Base-by-base conservation (phyloP, 2,329 filamentous ascomycete species). In the Colletotrichum noveboracense region DNA sequence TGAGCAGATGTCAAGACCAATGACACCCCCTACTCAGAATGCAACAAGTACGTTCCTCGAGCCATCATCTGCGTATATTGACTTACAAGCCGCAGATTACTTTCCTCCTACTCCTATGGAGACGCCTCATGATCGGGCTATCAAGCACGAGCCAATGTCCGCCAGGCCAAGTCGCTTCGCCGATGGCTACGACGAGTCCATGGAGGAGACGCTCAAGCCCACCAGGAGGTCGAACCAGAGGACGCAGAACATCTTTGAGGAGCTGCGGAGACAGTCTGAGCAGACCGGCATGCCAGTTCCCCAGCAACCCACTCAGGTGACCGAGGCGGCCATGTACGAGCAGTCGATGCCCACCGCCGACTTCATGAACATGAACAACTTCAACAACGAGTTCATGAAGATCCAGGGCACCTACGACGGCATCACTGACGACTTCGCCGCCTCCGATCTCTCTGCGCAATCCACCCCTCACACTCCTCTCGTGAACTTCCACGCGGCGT, bases 61-160 rank as follows among this genome's bases (percentile, higher is more conserved):
- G 24, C 28, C 18, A 34, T 4, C 3, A 2, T 14, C 21, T 10
- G 14, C 10, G 3, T 10, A 24, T 34, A 38, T n/a, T 43, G 16
- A 61, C 80, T 80, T 58, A 86, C 78, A 24, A 24, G 16, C 28
- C 36, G 68, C 74, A 93, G 92, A 86, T 78, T 93, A 91, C 79
- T 91, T 91, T 78, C 93, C 93, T 73, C 90, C 93, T 61, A 95
- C 93, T 32, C 93, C 94, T 69, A 90, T 89, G 79, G 91, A 92
- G 68, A 94, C 92, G 24, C 93, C 93, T 58, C 88, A 89, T 77
- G 84, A 89, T 76, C 84, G 86, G 66, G 79, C 85, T 56, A 79
- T 82, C 60, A 88, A 89, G 83, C 84, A 87, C 48, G 82, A 85
- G 62, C 78, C 83, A 18, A 56, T 67, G 62, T 76, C 74, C 21